Evolutionary conservation across 1,284 basidiomycete species (phyloP), one percentile per base, ranked within the genome.

Genomic region (Coniferiporia sulphurascens): DNA sequence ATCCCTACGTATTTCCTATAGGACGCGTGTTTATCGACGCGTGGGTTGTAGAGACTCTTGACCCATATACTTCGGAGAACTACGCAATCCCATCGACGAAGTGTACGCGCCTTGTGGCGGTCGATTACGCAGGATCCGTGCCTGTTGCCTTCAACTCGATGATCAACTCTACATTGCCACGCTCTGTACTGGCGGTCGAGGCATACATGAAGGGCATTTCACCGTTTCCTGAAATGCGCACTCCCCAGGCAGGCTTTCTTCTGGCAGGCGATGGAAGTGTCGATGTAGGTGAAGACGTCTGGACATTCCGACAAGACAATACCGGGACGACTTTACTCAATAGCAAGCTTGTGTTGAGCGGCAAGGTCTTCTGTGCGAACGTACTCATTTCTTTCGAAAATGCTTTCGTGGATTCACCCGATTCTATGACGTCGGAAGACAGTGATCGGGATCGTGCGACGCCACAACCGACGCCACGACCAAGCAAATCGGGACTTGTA

Each of bases 41-140:
- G 0, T 99, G 97, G 97, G 88, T 98, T 48, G 73, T 98, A 65
- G 95, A 99, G 76, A 98, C 95, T 1, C 80, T 99, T 48, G 96
- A 99, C 70, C 96, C 97, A 0, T 99, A 99, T 71, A 93, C 93
- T 48, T 88, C 90, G 61, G 94, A 97, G 71, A 95, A 93, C 66
- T 96, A 95, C 70, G 85, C 92, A 13, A 98, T 99, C 49, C 96
- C 96, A 0, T 98, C 95, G 2, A 94, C 96, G 22, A 78, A 91
- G 56, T 95, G 93, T 72, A 96, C 91, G 52, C 83, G 95, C 63
- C 79, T 98, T 45, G 86, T 91, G 4, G 90, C 93, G 0, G 81
- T 97, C 59, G 95, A 99, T 72, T 95, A 91, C 68, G 87, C 88
- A 3, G 94, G 95, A 5, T 87, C 86, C 9, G 83, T 98, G 48